Percentiles rank a stretch among this genome's conserved stretches.
Evolutionary conservation across 1,284 basidiomycete genomes (phyloP).

Genomic region (Irpex sp.): DNA sequence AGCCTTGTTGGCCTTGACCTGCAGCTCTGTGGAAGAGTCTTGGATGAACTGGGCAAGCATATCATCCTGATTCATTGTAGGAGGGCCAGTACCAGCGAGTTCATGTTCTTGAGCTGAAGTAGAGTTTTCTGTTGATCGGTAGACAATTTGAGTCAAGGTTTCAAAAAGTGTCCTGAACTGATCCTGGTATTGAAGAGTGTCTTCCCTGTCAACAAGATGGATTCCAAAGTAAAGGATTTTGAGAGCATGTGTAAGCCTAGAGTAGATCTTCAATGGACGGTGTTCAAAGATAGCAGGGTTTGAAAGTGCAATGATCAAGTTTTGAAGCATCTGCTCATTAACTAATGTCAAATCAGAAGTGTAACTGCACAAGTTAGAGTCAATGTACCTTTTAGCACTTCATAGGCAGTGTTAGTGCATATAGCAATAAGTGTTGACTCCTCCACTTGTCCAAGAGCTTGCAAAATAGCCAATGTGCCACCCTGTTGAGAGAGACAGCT

Average conservation of each 20-base stretch:
- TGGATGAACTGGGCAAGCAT: neutral
- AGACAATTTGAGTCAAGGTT: neutral
- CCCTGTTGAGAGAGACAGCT: neutral
- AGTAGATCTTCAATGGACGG: neutral
- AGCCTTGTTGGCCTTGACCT: fast-evolving
- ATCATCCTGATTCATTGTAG: neutral
- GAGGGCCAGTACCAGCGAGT: too few relatives aligned
- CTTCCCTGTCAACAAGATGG: neutral
- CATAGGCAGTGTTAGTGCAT: too few relatives aligned
- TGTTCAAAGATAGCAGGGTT: too few relatives aligned
- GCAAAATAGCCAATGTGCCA: neutral
- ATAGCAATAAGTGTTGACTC: too few relatives aligned
- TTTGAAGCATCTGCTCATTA: too few relatives aligned
- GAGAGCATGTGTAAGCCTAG: neutral
- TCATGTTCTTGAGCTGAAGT: too few relatives aligned
- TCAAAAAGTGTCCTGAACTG: neutral
- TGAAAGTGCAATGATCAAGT: too few relatives aligned
- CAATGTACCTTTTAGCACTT: too few relatives aligned
- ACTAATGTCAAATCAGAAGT: too few relatives aligned
- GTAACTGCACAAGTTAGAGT: too few relatives aligned
- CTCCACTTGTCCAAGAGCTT: too few relatives aligned
- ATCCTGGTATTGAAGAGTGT: neutral
- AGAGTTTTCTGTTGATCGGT: neutral
- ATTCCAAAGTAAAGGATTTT: neutral
- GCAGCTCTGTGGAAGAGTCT: neutral